Conservation (phyloP, 352 stramenopile genomes). For the Pythium dissotocum region DNA sequence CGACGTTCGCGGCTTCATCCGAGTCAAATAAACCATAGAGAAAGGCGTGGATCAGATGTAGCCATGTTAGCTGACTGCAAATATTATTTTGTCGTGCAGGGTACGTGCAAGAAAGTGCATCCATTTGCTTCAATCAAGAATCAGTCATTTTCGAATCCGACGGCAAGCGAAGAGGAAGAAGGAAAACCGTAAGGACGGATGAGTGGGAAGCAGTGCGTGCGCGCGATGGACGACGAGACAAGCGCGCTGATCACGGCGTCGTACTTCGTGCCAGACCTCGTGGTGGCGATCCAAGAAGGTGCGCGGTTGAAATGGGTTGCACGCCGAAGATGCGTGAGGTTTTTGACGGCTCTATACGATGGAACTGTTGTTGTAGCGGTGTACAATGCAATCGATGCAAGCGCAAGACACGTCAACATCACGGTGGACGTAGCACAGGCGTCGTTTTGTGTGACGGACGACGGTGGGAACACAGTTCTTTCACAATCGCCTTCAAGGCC, state of each 20-base stretch:
- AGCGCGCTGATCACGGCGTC: conserved; percentile 53
- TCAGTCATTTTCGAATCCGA: conserved; percentile 13
- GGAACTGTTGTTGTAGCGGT: conserved; percentile 38
- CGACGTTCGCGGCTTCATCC: conserved; percentile 80
- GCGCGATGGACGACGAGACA: conserved; percentile 20
- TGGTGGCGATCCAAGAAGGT: conserved; percentile 72
- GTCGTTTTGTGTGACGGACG: conserved; percentile 66
- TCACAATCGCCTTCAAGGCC: background rate
- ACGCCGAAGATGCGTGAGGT: background rate
- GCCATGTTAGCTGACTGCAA: conserved; percentile 3
- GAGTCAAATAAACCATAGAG: conserved; percentile 56
- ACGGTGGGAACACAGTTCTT: conserved; percentile 44
- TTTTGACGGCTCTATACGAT: background rate
- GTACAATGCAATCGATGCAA: conserved; percentile 75
- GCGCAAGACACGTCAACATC: conserved; percentile 48
- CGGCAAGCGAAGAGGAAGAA: background rate
- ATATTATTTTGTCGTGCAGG: conserved; percentile 26
- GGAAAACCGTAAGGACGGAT: background rate
- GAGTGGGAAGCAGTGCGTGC: background rate
- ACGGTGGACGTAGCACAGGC: conserved; percentile 40
- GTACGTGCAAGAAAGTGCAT: conserved; percentile 23
- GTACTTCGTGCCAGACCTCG: conserved; percentile 59
- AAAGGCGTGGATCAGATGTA: background rate
- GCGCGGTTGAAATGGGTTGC: background rate
- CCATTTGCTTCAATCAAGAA: conserved; percentile 4